phyloP scores from a whole-genome alignment of 139 green algal species.

The Nannochloris sp. region DNA sequence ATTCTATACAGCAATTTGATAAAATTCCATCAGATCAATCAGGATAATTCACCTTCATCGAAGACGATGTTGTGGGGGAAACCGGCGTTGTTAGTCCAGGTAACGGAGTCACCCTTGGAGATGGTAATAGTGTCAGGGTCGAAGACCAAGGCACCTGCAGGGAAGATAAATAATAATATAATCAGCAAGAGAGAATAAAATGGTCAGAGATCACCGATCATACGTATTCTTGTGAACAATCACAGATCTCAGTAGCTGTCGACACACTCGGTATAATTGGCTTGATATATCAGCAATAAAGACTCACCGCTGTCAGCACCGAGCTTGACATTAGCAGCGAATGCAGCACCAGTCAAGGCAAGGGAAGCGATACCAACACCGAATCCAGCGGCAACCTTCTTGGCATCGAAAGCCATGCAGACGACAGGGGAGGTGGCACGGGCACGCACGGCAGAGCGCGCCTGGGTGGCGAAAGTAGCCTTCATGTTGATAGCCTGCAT shows the following conservation, averaged over 20 bases:
- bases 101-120: slow-evolving; percentile 69
- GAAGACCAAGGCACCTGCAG: slow-evolving; percentile 42
- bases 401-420: background rate
- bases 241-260: no score
- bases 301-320: slow-evolving; percentile 28
- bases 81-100: slow-evolving; percentile 74
- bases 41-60: no score
- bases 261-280: no score
- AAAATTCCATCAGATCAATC: slow-evolving; percentile 72
- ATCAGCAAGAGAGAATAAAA: background rate
- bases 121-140: slow-evolving; percentile 53
- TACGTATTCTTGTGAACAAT: background rate
- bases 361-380: slow-evolving; percentile 60
- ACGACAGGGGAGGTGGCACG: background rate
- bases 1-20: no score
- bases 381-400: slow-evolving; percentile 21
- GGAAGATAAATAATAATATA: background rate
- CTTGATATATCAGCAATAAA: no score
- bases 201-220: background rate
- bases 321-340: slow-evolving; percentile 68
- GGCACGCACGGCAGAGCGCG: background rate
- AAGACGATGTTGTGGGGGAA: slow-evolving; percentile 82
- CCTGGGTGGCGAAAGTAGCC: background rate
- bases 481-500: background rate
- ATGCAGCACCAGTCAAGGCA: slow-evolving; percentile 60